Conservation (phyloP, 306 rosid species). For the Carpinus fangiana region DNA sequence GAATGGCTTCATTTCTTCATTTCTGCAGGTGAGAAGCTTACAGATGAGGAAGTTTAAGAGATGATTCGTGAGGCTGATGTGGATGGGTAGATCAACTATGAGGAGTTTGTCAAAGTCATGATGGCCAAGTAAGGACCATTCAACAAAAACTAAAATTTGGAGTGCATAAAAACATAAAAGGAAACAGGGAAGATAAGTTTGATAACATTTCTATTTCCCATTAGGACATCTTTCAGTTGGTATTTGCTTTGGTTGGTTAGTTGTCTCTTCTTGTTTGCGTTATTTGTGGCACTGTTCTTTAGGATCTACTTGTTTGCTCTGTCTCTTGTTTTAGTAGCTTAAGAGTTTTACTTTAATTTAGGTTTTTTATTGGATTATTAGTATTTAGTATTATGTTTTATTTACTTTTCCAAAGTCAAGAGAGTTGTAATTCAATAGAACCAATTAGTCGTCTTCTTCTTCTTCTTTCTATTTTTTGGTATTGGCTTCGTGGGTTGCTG, state of each 20-base stretch:
- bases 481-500: too few relatives aligned
- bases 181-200: constrained; percentile 53
- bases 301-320: constrained; percentile 54
- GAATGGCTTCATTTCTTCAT: constrained; percentile 58
- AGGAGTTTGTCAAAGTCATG: constrained; percentile 83
- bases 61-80: constrained; percentile 88
- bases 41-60: constrained; percentile 78
- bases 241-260: constrained; percentile 59
- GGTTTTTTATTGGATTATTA: too few relatives aligned
- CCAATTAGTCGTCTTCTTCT: too few relatives aligned
- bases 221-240: constrained; percentile 57
- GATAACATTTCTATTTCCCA: constrained; percentile 51
- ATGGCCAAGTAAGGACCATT: constrained; percentile 69
- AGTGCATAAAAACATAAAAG: constrained; percentile 48
- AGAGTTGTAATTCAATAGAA: too few relatives aligned
- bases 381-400: too few relatives aligned
- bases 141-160: constrained; percentile 42
- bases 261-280: constrained; percentile 48
- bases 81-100: constrained; percentile 77
- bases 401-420: too few relatives aligned
- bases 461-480: too few relatives aligned
- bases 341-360: too few relatives aligned
- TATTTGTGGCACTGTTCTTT: constrained; percentile 50
- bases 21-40: constrained; percentile 89
- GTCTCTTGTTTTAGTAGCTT: constrained; percentile 49